Evolutionary conservation across 352 stramenopile species (phyloP), one percentile per base, ranked within the genome.

Genomic region (Phytophthora pinifolia): DNA sequence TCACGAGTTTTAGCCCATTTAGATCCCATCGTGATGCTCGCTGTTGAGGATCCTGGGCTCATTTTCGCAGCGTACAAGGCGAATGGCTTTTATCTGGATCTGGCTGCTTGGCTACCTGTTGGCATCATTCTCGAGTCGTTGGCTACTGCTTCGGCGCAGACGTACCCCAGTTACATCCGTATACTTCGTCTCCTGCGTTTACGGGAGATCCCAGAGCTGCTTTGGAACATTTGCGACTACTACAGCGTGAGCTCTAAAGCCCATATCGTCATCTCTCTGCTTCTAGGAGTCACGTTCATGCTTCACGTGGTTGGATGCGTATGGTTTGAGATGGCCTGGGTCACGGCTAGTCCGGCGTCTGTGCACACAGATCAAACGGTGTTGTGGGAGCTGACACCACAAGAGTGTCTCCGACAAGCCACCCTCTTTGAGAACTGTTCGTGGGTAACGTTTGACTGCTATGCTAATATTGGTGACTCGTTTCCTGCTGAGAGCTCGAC

Each of bases 361-460:
- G 31, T 46, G 0, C 22, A 46, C 12, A 34, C 20, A 13, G 36
- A 46, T 13, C 55, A 0, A 18, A 38, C 4, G 22, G 43, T 10
- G 9, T 54, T 45, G 45, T 22, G 2, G 10, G 30, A 22, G 17
- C 44, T 60, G n/a, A 54, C 17, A 22, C 51, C 8, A 4, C 27
- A 67, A 0, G 55, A 76, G 1, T 91, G 81, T 35, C 63, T 91
- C 25, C 38, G 68, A 34, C 73, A 82, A 35, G 75, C 81, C 0
- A 85, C 69, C 2, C 10, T 59, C 1, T 76, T 81, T 32, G 60
- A 73, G n/a, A 89, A 88, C 34, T 89, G 80, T 18, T 88, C 80
- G 1, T 91, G 80, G 80, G 67, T 89, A 29, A 71, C 45, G 1
- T 91, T 76, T 32, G 78, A 91, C 44, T 91, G 78, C 42, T 91